Percentiles rank a stretch among this genome's conserved stretches.
Evolutionary conservation across 2,329 filamentous ascomycete genomes (phyloP).

Genomic region (Botryotinia convoluta): DNA sequence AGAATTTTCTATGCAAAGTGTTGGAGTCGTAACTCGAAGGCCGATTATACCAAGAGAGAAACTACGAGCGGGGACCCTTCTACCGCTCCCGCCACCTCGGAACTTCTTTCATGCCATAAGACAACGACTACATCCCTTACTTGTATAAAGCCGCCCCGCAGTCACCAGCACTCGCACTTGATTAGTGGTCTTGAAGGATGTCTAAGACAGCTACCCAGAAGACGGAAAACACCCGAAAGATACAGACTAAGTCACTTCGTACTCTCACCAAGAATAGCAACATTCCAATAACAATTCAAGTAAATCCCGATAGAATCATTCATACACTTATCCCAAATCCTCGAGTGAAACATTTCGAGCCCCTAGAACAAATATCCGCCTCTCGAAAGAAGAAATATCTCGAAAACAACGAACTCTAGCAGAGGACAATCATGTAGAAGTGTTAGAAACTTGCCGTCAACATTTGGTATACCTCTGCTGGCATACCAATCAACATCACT

Average conservation of each 20-base stretch:
- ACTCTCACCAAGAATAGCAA: not conserved
- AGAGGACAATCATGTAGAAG: not conserved
- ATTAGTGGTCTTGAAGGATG: not conserved
- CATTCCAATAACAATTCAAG: not conserved
- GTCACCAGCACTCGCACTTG: not conserved
- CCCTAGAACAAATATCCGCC: not conserved
- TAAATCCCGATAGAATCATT: not conserved
- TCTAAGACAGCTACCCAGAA: not conserved
- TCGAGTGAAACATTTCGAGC: not conserved
- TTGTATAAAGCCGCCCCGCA: not conserved
- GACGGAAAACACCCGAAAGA: not conserved
- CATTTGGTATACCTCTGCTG: not conserved
- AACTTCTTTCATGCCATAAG: not conserved
- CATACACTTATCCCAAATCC: not conserved
- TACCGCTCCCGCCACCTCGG: not conserved
- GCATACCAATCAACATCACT: not conserved
- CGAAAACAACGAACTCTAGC: not conserved
- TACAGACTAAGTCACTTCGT: not conserved
- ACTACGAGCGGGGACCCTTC: not conserved
- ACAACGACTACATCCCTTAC: not conserved
- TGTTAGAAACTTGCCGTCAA: not conserved
- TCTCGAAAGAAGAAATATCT: not conserved
- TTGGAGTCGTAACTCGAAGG: not conserved
- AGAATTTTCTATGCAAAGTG: not conserved
- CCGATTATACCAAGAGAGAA: not conserved